These are phyloP conservation scores for Panellus pusillus DNA, from an alignment of 768 basidiomycete species.

Conservation along the genomic window DNA sequence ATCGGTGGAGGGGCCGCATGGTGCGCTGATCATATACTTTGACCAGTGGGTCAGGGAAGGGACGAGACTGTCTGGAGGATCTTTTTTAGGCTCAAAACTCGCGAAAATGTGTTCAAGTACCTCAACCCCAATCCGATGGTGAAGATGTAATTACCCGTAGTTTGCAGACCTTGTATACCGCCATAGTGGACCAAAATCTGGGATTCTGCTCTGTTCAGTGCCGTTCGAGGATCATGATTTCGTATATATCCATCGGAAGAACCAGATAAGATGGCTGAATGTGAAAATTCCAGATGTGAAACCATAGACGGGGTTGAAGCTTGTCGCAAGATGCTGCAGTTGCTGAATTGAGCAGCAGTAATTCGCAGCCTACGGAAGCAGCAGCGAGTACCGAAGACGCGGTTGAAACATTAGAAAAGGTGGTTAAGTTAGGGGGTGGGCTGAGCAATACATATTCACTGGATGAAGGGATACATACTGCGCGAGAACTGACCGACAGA, in stretches of 20 bases:
- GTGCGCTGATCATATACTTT: slow-evolving; percentile 90
- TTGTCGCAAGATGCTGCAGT: slow-evolving; percentile 63
- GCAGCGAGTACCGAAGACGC: slow-evolving; percentile 60
- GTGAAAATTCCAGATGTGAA: slow-evolving; percentile 66
- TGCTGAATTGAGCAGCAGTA: slow-evolving; percentile 71
- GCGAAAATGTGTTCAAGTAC: slow-evolving; percentile 35
- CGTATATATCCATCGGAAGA: slow-evolving; percentile 74
- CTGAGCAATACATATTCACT: slow-evolving; percentile 21
- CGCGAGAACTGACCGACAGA: slow-evolving; percentile 56
- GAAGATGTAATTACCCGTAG: slow-evolving; percentile 75
- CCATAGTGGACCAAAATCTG: slow-evolving; percentile 77
- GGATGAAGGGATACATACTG: slow-evolving; percentile 1
- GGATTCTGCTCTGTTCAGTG: slow-evolving; percentile 45
- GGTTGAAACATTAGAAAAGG: slow-evolving; percentile 49
- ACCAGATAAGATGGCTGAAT: slow-evolving; percentile 65
- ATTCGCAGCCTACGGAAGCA: slow-evolving; percentile 57
- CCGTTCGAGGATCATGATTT: slow-evolving; percentile 69
- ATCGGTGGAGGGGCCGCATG: slow-evolving; percentile 78
- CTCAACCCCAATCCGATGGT: slow-evolving; percentile 87
- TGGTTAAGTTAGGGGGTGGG: slow-evolving; percentile 34
- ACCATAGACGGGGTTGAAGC: slow-evolving; percentile 55
- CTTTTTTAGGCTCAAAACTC: slow-evolving; percentile 19
- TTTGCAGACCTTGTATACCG: slow-evolving; percentile 81
- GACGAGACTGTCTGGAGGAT: slow-evolving; percentile 71
- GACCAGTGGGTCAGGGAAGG: slow-evolving; percentile 87